Base-by-base conservation (phyloP, 192 early-diverging fungal species). In the Coemansia sp. region DNA sequence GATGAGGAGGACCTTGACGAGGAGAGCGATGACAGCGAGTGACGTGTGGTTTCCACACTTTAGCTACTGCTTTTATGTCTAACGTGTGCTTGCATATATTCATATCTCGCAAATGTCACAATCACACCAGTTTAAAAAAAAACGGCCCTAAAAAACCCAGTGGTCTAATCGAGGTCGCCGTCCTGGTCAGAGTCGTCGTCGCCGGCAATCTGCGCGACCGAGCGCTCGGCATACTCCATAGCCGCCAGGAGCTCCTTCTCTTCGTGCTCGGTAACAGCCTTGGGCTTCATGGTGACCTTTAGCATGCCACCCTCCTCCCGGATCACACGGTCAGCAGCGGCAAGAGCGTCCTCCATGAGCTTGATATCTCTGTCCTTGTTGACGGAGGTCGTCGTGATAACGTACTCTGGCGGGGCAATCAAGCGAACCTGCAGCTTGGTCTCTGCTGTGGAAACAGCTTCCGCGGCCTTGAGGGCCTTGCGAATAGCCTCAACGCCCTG, bases 401-500 rank as follows among this genome's bases (percentile, higher is more conserved):
- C 94, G 76, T 98, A 99, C 42, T 93, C 82, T 18, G 97, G 97
- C 34, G 97, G 94, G 1, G 95, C 94, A 53, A 99, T 88, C 63
- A 96, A 88, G 57, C 89, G 90, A 71, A 95, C 88, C 79, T 90
- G 92, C 77, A 97, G 89, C 26, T 83, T 85, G 9, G 92, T 90
- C 43, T 90, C 86, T 31, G 87, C 85, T 8, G 92, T 93, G 45
- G 89, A 91, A 62, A 83, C 83, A 8, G 83, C 88, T 84, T 97
- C 93, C 42, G 94, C 95, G 35, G 94, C 93, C 67, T 73, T 84
- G 59, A 99, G 83, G 10, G 95, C 95, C 41, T 83, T 84, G 70
- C 95, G 94, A 72, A 99, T 94, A 43, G 95, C 97, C 76, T 97
- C 93, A 41, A 99, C 92, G 65, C 97, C 97, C 77, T 96, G 91